A percentile compares a stretch with the other conserved stretches of the same genome.
These are phyloP conservation scores for Sistotremastrum suecicum DNA, from an alignment of 768 basidiomycete species.

Conservation along the genomic window DNA sequence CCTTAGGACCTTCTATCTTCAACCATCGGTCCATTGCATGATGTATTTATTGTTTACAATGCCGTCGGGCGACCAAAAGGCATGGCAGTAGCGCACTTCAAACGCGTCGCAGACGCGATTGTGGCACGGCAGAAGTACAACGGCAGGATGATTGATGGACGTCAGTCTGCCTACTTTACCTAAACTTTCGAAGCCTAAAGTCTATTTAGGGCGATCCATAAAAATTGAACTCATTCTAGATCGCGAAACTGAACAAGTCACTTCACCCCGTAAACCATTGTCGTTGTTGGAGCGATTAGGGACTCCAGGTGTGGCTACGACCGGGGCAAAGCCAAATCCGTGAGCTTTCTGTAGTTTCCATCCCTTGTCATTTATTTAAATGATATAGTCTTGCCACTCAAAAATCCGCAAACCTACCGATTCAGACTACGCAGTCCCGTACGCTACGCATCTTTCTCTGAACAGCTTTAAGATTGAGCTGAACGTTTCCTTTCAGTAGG, in stretches of 20 bases:
- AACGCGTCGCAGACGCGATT: constrained; percentile 46
- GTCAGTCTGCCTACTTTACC: constrained; percentile 18
- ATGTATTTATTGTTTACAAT: constrained; percentile 61
- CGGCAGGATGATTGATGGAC: constrained; percentile 61
- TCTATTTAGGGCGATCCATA: constrained; percentile 4
- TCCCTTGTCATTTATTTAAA: neutral
- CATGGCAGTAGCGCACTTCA: constrained; percentile 64
- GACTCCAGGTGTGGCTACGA: neutral
- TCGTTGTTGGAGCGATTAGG: neutral
- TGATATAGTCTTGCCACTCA: constrained; percentile 15
- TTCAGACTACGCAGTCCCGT: neutral
- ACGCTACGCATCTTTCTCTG: neutral
- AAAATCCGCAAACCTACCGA: constrained; percentile 2
- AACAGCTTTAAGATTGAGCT: neutral
- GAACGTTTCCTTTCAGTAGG: neutral
- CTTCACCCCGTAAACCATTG: neutral
- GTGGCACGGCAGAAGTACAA: constrained; percentile 56
- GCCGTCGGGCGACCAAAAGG: constrained; percentile 63
- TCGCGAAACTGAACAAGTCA: neutral
- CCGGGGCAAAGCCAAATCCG: neutral
- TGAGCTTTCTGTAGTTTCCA: neutral
- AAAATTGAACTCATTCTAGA: constrained; percentile 7
- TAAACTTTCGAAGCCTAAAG: neutral
- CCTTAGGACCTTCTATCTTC: constrained; percentile 61
- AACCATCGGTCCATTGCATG: constrained; percentile 61